Percentiles rank a stretch among this genome's conserved stretches.
These are phyloP conservation scores for Gastrodia elata DNA, from an alignment of 106 monocot genomes.

Conservation along the genomic window DNA sequence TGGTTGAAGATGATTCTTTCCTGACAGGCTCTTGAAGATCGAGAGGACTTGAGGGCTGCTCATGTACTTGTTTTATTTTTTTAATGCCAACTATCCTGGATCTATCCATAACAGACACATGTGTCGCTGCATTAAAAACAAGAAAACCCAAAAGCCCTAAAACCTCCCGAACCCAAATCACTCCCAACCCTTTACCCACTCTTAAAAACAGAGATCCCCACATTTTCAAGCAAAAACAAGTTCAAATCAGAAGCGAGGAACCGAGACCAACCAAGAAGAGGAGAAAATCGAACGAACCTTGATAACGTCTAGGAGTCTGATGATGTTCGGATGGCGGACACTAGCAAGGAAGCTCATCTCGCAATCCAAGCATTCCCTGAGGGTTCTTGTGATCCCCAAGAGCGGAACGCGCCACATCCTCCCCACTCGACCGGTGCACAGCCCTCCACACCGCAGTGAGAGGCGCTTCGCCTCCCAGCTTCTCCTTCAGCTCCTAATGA, in stretches of 20 bases:
- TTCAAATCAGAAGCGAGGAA: background rate
- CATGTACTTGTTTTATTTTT: too few species aligned
- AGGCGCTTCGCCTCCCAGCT: constrained; percentile 18
- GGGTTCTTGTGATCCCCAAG: constrained; percentile 26
- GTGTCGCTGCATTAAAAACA: too few species aligned
- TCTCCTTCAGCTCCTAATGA: constrained; percentile 27
- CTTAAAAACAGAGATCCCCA: background rate
- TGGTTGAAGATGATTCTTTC: too few species aligned
- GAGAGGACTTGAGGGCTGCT: too few species aligned
- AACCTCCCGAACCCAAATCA: background rate
- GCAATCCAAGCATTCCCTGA: constrained; percentile 41
- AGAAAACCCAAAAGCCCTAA: too few species aligned
- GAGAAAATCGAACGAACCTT: constrained; percentile 12
- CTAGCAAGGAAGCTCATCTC: constrained; percentile 45
- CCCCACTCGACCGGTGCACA: constrained; percentile 24
- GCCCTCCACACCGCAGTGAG: constrained; percentile 28
- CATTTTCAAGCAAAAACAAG: background rate
- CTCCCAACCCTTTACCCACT: background rate
- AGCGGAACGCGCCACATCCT: constrained; percentile 29
- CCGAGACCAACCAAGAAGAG: background rate
- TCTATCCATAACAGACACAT: too few species aligned
- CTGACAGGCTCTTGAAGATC: too few species aligned
- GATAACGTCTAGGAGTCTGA: constrained; percentile 43
- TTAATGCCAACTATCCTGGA: too few species aligned
- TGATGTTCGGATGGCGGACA: constrained; percentile 56